These are phyloP conservation scores for Gonapodya prolifera DNA, from an alignment of 192 early-diverging fungal species.

Conservation along the genomic window DNA sequence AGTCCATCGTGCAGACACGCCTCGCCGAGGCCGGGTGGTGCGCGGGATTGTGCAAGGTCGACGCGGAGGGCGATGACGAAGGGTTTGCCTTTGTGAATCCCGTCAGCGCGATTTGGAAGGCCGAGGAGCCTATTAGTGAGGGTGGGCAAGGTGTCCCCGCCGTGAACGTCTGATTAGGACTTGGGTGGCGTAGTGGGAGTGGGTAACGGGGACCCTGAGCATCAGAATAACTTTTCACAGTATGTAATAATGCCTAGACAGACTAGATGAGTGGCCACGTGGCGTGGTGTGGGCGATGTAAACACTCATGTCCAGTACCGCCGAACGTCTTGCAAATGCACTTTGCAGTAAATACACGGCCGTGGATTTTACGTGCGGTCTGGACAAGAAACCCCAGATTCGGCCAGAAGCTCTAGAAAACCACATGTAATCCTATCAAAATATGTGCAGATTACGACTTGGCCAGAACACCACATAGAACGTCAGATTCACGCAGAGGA, in stretches of 20 bases:
- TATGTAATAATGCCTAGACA: not conserved
- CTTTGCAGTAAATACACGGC: no score
- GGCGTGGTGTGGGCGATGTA: no score
- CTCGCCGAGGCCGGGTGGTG: not conserved
- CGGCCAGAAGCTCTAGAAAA: no score
- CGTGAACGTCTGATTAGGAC: not conserved
- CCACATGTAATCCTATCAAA: no score
- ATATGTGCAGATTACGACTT: no score
- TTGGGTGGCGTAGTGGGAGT: not conserved
- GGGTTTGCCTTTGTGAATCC: not conserved
- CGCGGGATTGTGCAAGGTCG: not conserved
- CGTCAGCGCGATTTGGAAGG: not conserved
- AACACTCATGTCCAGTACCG: no score
- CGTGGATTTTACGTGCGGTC: no score
- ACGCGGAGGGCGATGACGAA: not conserved
- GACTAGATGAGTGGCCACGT: not conserved
- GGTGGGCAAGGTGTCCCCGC: not conserved
- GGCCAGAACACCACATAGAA: no score
- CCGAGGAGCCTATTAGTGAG: not conserved
- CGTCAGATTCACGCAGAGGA: no score
- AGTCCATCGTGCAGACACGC: not conserved
- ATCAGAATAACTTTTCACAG: not conserved
- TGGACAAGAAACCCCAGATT: no score
- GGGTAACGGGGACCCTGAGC: not conserved
- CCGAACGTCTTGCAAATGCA: no score